These are phyloP conservation scores for Ophiostoma perfectum DNA, from an alignment of 2,329 filamentous ascomycete genomes.

Conservation along the genomic window DNA sequence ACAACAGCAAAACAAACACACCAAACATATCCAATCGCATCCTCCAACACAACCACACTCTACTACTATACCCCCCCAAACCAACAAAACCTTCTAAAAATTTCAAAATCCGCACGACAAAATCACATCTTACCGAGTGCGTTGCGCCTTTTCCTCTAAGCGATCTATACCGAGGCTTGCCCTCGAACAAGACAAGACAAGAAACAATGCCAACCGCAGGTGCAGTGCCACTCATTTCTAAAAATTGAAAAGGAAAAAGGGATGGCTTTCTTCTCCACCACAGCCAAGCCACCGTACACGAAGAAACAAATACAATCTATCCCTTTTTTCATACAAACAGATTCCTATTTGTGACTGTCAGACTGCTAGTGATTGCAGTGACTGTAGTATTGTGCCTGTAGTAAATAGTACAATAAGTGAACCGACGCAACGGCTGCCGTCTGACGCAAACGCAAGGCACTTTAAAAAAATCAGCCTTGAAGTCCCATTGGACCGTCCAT, in stretches of 20 bases:
- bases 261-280: not conserved
- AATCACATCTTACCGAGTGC: not conserved
- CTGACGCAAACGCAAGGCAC: too few relatives aligned
- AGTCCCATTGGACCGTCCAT: too few relatives aligned
- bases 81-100: conserved; percentile 1
- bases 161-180: not conserved
- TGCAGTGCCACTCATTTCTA: not conserved
- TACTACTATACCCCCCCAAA: not conserved
- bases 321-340: not conserved
- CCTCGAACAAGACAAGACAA: not conserved
- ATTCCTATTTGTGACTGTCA: too few relatives aligned
- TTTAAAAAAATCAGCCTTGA: too few relatives aligned
- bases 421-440: too few relatives aligned
- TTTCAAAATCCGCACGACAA: conserved; percentile 11
- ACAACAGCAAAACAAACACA: not conserved
- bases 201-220: not conserved
- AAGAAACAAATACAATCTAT: not conserved
- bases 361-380: too few relatives aligned
- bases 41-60: not conserved
- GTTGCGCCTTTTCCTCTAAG: not conserved
- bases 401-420: too few relatives aligned
- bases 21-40: too few relatives aligned
- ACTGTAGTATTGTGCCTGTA: too few relatives aligned
- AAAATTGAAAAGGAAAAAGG: conserved; percentile 7
- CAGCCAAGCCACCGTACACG: conserved; percentile 5